Base-by-base conservation (phyloP, 2,329 filamentous ascomycete genomes). In the Aureobasidium sp. region DNA sequence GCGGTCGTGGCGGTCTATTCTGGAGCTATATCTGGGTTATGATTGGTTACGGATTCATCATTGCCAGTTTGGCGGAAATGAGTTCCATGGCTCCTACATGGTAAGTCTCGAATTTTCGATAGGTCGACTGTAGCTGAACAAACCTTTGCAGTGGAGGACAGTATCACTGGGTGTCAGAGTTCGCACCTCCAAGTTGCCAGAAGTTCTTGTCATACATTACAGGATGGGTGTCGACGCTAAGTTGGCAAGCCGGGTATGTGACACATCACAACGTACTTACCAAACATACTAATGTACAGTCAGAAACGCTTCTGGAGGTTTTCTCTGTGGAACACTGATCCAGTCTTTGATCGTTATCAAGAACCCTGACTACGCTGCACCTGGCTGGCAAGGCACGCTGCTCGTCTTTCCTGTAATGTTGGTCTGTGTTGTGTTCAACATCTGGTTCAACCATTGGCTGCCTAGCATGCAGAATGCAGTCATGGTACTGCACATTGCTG, bases 221-320 rank as follows among this genome's bases (percentile, higher is more conserved):
- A 6, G 71, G 79, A 4, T 82, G 80, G 79, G 78, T 80, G 70
- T 76, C 75, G 0, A 77, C 77, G 1, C 66, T 82, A 4, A 76
- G 75, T 10, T 82, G 79, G 79, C 79, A 81, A 66, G 77, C 78
- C 10, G 78, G 77, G 53, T 57, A 57, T 47, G 53, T 21, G 25
- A 13, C 4, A 2, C 29, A 32, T 2, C 50, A 50, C 11, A 53
- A 30, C 13, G 21, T 10, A n/a, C 8, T 10, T 11, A 6, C 7
- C 14, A 25, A 9, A 9, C 6, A 32, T 37, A 4, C 53, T 57
- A 11, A 57, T 13, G 6, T 5, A 7, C 9, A 11, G 4, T 2
- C 11, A 57, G 54, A 14, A 75, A 74, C 30, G 78, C 79, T 11
- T 77, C 75, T 4, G 78, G 78, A 2, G 74, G 76, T 0, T 81